These are phyloP conservation scores for Aspergillus glaucus DNA, from an alignment of 2,329 filamentous ascomycete species.

Conservation along the genomic window DNA sequence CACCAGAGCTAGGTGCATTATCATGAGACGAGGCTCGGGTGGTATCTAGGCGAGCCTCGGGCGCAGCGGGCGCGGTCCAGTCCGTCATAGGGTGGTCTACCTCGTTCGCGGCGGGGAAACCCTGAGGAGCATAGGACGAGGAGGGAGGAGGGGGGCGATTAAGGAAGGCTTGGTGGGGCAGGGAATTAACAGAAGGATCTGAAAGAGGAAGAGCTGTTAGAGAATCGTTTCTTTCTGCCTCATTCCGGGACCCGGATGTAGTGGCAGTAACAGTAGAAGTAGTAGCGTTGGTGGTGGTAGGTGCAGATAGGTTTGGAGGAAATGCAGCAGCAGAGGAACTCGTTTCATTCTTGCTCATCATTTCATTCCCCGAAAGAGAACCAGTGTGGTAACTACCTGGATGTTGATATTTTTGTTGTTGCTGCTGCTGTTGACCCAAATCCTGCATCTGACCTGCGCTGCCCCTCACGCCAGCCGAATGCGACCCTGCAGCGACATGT, in stretches of 20 bases:
- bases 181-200: conserved; percentile 18
- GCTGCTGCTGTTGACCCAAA: conserved; percentile 11
- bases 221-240: conserved; percentile 12
- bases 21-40: conserved; percentile 2
- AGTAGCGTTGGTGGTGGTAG: conserved; percentile 7
- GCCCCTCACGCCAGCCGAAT: conserved; percentile 3
- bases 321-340: conserved; percentile 14
- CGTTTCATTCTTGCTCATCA: conserved; percentile 21
- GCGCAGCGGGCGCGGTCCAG: conserved; percentile 13
- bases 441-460: conserved; percentile 10
- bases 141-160: conserved; percentile 13
- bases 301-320: conserved; percentile 13
- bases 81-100: conserved; percentile 22
- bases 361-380: conserved; percentile 17
- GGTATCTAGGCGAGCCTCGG: background rate
- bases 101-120: conserved; percentile 22
- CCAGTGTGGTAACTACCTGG: conserved; percentile 29
- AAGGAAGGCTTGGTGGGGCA: conserved; percentile 16
- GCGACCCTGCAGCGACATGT: background rate
- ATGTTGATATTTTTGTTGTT: conserved; percentile 1
- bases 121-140: conserved; percentile 17
- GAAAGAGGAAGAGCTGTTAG: conserved; percentile 17
- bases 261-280: background rate
- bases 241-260: background rate
- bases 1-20: conserved; percentile 15